Conservation (phyloP, 768 basidiomycete genomes). For the Coprinopsis marcescibilis region DNA sequence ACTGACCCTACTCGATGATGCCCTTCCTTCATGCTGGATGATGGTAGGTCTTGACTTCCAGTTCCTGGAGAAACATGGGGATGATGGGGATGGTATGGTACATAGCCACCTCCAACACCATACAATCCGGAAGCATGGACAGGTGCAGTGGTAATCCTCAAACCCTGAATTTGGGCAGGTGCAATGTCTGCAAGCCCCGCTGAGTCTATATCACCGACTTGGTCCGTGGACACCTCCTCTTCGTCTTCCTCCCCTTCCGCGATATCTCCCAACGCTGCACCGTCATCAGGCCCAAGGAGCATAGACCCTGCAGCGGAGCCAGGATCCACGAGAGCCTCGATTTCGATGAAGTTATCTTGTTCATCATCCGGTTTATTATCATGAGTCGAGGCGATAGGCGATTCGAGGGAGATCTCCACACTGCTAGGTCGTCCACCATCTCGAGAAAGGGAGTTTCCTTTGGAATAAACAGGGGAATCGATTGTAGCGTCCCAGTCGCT, state of each 20-base stretch:
- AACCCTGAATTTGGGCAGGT: slow-evolving; percentile 47
- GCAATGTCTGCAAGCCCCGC: slow-evolving; percentile 18
- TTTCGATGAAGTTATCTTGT: slow-evolving; percentile 17
- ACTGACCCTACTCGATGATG: background rate
- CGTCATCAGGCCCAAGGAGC: slow-evolving; percentile 19
- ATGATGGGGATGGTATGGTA: slow-evolving; percentile 6
- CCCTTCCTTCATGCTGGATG: too few species aligned
- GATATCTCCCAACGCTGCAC: slow-evolving; percentile 48
- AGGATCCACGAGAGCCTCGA: slow-evolving; percentile 49
- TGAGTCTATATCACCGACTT: slow-evolving; percentile 5
- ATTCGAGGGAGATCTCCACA: slow-evolving; percentile 7
- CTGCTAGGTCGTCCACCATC: slow-evolving; percentile 14
- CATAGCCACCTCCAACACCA: slow-evolving; percentile 16
- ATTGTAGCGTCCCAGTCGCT: slow-evolving; percentile 41
- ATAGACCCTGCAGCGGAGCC: slow-evolving; percentile 16
- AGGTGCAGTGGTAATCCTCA: slow-evolving; percentile 48
- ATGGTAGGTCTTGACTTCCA: too few species aligned
- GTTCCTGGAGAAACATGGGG: background rate
- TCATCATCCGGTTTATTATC: background rate
- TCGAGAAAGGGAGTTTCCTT: slow-evolving; percentile 17
- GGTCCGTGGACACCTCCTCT: slow-evolving; percentile 26
- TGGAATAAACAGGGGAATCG: slow-evolving; percentile 35
- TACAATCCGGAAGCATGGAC: slow-evolving; percentile 19
- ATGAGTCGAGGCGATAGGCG: slow-evolving; percentile 3
- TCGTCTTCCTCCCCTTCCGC: slow-evolving; percentile 61